These are phyloP conservation scores for Tympanopsis confertula DNA, from an alignment of 2,329 filamentous ascomycete species.

Conservation along the genomic window DNA sequence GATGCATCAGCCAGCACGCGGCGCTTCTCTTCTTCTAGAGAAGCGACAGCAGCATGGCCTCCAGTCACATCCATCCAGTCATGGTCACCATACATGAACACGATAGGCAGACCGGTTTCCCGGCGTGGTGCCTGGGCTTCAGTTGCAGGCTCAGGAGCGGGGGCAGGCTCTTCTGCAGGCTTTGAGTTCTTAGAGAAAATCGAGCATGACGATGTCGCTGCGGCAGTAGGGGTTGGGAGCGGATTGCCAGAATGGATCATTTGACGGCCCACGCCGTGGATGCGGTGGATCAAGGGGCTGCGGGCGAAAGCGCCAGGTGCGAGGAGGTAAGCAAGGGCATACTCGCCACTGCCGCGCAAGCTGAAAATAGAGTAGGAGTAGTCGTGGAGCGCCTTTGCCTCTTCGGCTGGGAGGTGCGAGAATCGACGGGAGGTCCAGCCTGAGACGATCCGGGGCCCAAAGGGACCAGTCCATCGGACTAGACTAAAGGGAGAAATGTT, in stretches of 20 bases:
- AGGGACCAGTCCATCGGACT: slow-evolving; percentile 74
- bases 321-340: slow-evolving; percentile 82
- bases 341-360: slow-evolving; percentile 84
- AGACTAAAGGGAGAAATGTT: slow-evolving; percentile 93
- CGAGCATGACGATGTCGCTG: not conserved
- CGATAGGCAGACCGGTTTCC: slow-evolving; percentile 65
- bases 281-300: slow-evolving; percentile 73
- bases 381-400: slow-evolving; percentile 76
- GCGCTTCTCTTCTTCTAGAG: slow-evolving; percentile 57
- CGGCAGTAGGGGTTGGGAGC: not conserved
- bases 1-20: slow-evolving; percentile 49
- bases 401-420: slow-evolving; percentile 69
- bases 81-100: slow-evolving; percentile 93
- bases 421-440: slow-evolving; percentile 92
- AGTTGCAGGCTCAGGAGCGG: not conserved
- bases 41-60: slow-evolving; percentile 69
- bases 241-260: slow-evolving; percentile 16
- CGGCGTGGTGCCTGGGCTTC: slow-evolving; percentile 12
- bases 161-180: too few relatives aligned
- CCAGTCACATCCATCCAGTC: slow-evolving; percentile 98
- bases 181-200: too few relatives aligned
- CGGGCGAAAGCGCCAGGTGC: slow-evolving; percentile 89
- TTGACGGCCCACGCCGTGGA: slow-evolving; percentile 78
- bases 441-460: slow-evolving; percentile 83
- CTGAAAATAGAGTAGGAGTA: slow-evolving; percentile 93